These are phyloP conservation scores for Curvularia verruculosa DNA, from an alignment of 2,329 filamentous ascomycete species.

Conservation along the genomic window DNA sequence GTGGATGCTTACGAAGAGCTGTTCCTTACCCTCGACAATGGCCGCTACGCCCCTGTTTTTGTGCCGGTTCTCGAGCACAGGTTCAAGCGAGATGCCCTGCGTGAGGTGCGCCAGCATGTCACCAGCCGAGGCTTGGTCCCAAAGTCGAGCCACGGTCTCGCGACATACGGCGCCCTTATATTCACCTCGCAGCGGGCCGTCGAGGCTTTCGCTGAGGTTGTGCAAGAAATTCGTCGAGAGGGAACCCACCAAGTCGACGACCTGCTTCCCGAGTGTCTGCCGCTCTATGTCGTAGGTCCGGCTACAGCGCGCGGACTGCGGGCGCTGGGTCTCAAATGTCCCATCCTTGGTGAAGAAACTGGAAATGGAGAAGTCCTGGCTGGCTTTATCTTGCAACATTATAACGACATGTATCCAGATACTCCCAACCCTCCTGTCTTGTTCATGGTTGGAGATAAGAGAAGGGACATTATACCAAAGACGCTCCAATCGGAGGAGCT, in stretches of 20 bases:
- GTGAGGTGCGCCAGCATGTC: slow-evolving; percentile 60
- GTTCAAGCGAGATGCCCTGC: slow-evolving; percentile 66
- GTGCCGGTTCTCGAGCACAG: slow-evolving; percentile 78
- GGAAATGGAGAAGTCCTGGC: slow-evolving; percentile 85
- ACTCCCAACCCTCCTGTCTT: slow-evolving; percentile 67
- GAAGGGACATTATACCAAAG: slow-evolving; percentile 86
- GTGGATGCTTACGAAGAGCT: slow-evolving; percentile 74
- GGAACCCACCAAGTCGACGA: slow-evolving; percentile 30
- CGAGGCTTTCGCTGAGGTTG: slow-evolving; percentile 72
- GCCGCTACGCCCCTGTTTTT: slow-evolving; percentile 68
- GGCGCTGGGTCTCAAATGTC: slow-evolving; percentile 57
- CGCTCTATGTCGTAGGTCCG: slow-evolving; percentile 80
- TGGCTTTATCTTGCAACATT: slow-evolving; percentile 78
- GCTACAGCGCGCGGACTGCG: slow-evolving; percentile 77
- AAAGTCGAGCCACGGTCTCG: slow-evolving; percentile 21
- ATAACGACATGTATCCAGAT: slow-evolving; percentile 56
- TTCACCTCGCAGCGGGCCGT: slow-evolving; percentile 86
- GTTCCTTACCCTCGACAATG: slow-evolving; percentile 58
- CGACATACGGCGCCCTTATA: slow-evolving; percentile 74
- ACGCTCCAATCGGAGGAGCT: slow-evolving; percentile 69
- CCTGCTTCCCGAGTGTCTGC: slow-evolving; percentile 57
- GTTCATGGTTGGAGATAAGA: slow-evolving; percentile 89
- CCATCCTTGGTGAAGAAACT: slow-evolving; percentile 78
- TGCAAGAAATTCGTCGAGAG: slow-evolving; percentile 60
- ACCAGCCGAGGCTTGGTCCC: slow-evolving; percentile 49